phyloP scores from a whole-genome alignment of 768 basidiomycete species.

The Phlebiopsis gigantea region DNA sequence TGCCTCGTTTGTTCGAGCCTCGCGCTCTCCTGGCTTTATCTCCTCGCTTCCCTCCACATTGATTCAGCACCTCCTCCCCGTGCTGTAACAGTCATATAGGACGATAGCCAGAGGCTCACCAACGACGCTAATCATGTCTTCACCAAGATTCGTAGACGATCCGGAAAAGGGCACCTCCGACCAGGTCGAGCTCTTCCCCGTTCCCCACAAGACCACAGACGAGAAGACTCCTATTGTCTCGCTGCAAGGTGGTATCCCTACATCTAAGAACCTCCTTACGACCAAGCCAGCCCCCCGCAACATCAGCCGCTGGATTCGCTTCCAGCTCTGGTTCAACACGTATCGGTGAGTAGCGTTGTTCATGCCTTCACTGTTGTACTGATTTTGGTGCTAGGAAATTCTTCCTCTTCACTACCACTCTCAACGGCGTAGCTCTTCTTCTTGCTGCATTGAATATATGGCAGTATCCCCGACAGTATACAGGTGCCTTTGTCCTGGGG shows the following conservation, averaged over 20 bases:
- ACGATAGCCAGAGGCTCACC: background rate
- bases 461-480: constrained; percentile 31
- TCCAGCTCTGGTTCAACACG: constrained; percentile 33
- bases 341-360: constrained; percentile 25
- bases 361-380: background rate
- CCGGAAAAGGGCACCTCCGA: constrained; percentile 27
- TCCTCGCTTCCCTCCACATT: constrained; percentile 8
- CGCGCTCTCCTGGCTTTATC: constrained; percentile 10
- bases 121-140: constrained; percentile 1
- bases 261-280: constrained; percentile 13
- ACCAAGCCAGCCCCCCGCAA: constrained; percentile 16
- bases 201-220: constrained; percentile 9
- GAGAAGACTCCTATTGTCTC: constrained; percentile 13
- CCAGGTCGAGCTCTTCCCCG: constrained; percentile 12
- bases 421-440: constrained; percentile 30
- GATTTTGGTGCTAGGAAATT: constrained; percentile 26
- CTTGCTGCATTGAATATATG: constrained; percentile 28
- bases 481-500: constrained; percentile 34
- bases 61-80: constrained; percentile 14
- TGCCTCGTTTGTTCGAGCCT: constrained; percentile 17
- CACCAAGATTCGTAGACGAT: constrained; percentile 18
- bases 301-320: constrained; percentile 24
- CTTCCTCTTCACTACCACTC: constrained; percentile 26
- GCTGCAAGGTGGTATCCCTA: constrained; percentile 12
- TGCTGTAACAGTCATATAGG: background rate